Evolutionary conservation across 352 stramenopile genomes (phyloP).

Genomic region (Phytophthora brassicae): DNA sequence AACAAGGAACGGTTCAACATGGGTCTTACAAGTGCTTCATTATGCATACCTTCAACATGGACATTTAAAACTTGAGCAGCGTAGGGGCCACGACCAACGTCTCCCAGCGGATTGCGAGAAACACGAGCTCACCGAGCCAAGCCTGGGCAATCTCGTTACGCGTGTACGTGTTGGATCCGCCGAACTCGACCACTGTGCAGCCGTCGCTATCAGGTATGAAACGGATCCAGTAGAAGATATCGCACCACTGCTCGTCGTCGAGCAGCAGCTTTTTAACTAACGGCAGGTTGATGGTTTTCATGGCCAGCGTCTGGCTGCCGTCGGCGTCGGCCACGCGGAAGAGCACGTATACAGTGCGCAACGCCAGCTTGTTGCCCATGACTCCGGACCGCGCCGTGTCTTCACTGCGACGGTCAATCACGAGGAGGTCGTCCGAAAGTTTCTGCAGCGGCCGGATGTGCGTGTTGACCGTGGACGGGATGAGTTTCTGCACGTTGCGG

Average conservation of each 20-base stretch:
- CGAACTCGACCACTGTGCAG: slow-evolving; percentile 35
- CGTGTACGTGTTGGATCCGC: slow-evolving; percentile 53
- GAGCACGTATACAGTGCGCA: slow-evolving; percentile 58
- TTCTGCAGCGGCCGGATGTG: slow-evolving; percentile 48
- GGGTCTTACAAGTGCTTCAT: neutral
- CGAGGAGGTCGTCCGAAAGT: slow-evolving; percentile 40
- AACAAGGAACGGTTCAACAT: neutral
- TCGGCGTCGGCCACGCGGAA: slow-evolving; percentile 32
- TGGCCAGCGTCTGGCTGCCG: slow-evolving; percentile 39
- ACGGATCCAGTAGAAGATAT: slow-evolving; percentile 72
- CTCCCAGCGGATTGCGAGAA: slow-evolving; percentile 64
- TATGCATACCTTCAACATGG: slow-evolving; percentile 18
- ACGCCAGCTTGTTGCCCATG: slow-evolving; percentile 24
- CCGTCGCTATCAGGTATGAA: slow-evolving; percentile 24
- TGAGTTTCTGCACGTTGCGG: slow-evolving; percentile 31
- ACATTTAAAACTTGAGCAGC: slow-evolving; percentile 38
- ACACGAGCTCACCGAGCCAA: slow-evolving; percentile 62
- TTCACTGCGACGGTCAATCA: slow-evolving; percentile 54
- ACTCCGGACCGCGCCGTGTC: slow-evolving; percentile 28
- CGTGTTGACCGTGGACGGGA: slow-evolving; percentile 39
- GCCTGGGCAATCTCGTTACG: slow-evolving; percentile 44
- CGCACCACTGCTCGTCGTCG: slow-evolving; percentile 52
- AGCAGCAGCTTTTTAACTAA: slow-evolving; percentile 44
- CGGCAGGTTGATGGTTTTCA: slow-evolving; percentile 65
- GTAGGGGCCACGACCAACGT: slow-evolving; percentile 43